Conservation (phyloP, 164 flowering plant genomes). For the Aristolochia contorta region DNA sequence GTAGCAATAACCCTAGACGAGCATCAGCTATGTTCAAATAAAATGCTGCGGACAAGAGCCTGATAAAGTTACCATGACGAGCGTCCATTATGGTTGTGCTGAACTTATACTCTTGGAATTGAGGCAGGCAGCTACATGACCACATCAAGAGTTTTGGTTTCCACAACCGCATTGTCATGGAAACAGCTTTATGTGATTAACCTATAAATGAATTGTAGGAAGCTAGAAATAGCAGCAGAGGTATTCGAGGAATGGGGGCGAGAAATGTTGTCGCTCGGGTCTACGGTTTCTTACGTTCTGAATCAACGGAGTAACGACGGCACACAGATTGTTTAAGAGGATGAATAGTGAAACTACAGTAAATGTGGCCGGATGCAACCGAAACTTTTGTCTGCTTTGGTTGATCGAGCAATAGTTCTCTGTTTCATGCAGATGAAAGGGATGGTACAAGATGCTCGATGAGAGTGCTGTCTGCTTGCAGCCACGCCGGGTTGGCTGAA, state of each 20-base stretch:
- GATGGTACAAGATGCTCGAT: constrained; percentile 1
- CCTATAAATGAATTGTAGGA: constrained; percentile 8
- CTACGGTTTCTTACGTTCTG: constrained; percentile 31
- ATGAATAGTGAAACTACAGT: not conserved
- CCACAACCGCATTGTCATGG: constrained; percentile 4
- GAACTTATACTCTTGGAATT: constrained; percentile 5
- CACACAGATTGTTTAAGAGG: too few species aligned
- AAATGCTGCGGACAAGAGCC: constrained; percentile 8
- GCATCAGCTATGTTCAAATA: constrained; percentile 4
- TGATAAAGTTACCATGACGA: constrained; percentile 13
- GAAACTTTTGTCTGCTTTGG: too few species aligned
- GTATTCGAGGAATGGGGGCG: constrained; percentile 2
- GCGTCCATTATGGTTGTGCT: constrained; percentile 7
- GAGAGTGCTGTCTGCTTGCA: constrained; percentile 9
- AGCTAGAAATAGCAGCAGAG: constrained; percentile 2
- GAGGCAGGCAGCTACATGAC: constrained; percentile 9
- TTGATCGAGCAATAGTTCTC: too few species aligned
- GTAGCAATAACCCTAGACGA: not conserved
- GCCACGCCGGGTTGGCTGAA: constrained; percentile 4
- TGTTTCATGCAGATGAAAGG: constrained; percentile 2
- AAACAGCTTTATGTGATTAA: constrained; percentile 7
- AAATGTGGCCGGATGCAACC: constrained; percentile 6
- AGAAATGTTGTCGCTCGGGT: constrained; percentile 7
- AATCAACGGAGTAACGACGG: too few species aligned
- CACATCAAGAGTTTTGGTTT: constrained; percentile 2